These are phyloP conservation scores for Fraxinus ornus DNA, from an alignment of 305 asterid species.

Conservation along the genomic window DNA sequence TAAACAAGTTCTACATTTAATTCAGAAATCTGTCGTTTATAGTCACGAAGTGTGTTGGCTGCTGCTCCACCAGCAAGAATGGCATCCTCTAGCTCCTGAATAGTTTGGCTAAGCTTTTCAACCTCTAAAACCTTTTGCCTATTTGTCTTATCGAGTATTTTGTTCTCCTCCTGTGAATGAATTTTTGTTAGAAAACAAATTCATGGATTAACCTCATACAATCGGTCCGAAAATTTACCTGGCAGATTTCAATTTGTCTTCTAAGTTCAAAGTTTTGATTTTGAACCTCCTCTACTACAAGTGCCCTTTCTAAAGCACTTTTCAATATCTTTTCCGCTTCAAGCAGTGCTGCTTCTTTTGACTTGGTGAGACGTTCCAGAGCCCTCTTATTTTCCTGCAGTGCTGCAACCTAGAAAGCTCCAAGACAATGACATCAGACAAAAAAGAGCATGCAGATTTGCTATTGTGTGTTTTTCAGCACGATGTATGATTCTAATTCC, in stretches of 20 bases:
- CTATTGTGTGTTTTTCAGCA: neutral
- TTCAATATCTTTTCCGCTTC: slow-evolving; percentile 72
- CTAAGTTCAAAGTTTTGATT: slow-evolving; percentile 71
- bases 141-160: slow-evolving; percentile 74
- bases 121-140: slow-evolving; percentile 83
- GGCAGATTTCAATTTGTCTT: slow-evolving; percentile 82
- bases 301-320: slow-evolving; percentile 78
- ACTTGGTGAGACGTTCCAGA: slow-evolving; percentile 68
- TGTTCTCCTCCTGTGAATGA: slow-evolving; percentile 69
- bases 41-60: slow-evolving; percentile 77
- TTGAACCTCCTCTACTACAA: slow-evolving; percentile 82
- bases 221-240: slow-evolving; percentile 33
- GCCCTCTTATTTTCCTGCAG: slow-evolving; percentile 77
- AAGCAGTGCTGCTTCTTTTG: slow-evolving; percentile 82
- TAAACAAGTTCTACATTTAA: slow-evolving; percentile 44
- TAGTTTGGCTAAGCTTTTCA: slow-evolving; percentile 82
- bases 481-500: neutral
- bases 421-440: slow-evolving; percentile 2
- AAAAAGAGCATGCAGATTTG: neutral
- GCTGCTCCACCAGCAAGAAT: slow-evolving; percentile 86
- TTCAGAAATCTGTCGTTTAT: slow-evolving; percentile 62
- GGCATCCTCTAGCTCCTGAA: slow-evolving; percentile 85
- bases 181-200: neutral
- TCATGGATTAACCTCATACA: neutral
- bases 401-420: slow-evolving; percentile 55